phyloP scores from a whole-genome alignment of 176 grass and related monocot genomes.

The Bonia amplexicaulis region DNA sequence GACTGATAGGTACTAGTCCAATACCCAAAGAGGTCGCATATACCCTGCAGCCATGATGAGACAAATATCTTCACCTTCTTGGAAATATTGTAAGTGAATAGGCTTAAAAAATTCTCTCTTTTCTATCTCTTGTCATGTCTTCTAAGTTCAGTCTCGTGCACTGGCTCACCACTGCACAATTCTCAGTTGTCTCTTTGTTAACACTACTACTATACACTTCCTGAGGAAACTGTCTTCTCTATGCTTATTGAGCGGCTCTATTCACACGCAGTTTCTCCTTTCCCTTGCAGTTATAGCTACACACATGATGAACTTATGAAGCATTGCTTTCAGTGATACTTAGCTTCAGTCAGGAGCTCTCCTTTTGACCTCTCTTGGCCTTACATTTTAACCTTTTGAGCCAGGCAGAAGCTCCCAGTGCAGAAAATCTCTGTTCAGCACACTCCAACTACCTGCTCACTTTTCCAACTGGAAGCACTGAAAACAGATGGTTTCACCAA shows the following conservation, averaged over 20 bases:
- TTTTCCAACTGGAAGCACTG: slow-evolving; percentile 24
- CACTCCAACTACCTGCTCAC: not conserved
- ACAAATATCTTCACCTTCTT: not conserved
- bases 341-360: not conserved
- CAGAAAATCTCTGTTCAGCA: not conserved
- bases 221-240: not conserved
- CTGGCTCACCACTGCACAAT: not conserved
- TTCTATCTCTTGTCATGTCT: not conserved
- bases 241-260: not conserved
- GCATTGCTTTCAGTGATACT: not conserved
- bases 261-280: not conserved
- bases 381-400: not conserved
- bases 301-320: not conserved
- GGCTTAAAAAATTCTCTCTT: not conserved
- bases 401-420: not conserved
- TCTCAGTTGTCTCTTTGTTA: not conserved
- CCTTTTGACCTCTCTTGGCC: not conserved
- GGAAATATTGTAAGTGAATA: not conserved
- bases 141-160: slow-evolving; percentile 29
- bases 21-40: not conserved
- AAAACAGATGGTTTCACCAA: not conserved
- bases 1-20: not conserved
- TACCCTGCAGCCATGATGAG: not conserved
- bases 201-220: not conserved
- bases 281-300: slow-evolving; percentile 25